These are phyloP conservation scores for Lactifluus subvellereus DNA, from an alignment of 768 basidiomycete species.

Conservation along the genomic window DNA sequence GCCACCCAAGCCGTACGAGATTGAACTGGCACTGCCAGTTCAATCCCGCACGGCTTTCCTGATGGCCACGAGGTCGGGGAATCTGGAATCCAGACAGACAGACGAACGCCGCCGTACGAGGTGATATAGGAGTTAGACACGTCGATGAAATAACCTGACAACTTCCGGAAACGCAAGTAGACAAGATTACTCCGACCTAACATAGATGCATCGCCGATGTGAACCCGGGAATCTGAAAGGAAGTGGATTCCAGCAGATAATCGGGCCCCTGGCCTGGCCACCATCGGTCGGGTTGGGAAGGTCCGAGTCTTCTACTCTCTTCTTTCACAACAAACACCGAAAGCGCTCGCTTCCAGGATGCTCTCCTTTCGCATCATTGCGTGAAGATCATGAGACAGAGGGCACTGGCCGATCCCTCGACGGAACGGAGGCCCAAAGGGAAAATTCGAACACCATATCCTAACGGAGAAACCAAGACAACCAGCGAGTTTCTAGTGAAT, in stretches of 20 bases:
- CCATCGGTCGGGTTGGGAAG: neutral
- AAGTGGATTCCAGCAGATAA: neutral
- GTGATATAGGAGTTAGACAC: slow-evolving; percentile 1
- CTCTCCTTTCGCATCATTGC: neutral
- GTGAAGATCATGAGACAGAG: neutral
- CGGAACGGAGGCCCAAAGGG: neutral
- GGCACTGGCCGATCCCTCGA: neutral
- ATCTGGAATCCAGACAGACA: neutral
- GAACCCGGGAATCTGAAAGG: slow-evolving; percentile 6
- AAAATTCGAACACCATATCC: neutral
- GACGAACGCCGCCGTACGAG: neutral
- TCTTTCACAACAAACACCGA: slow-evolving; percentile 8
- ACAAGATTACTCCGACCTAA: neutral
- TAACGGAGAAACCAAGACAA: neutral
- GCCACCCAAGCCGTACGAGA: neutral
- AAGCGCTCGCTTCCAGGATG: neutral
- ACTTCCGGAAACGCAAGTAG: neutral
- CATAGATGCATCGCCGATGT: slow-evolving; percentile 1
- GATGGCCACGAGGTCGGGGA: neutral
- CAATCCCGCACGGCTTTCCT: too few species aligned
- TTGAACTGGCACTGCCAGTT: too few species aligned
- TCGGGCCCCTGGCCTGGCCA: neutral
- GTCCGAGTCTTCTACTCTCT: neutral
- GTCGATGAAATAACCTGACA: neutral
- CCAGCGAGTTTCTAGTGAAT: neutral